Evolutionary conservation across 805 yeast species (phyloP).

Genomic region (Kodamaea kakaduensis): DNA sequence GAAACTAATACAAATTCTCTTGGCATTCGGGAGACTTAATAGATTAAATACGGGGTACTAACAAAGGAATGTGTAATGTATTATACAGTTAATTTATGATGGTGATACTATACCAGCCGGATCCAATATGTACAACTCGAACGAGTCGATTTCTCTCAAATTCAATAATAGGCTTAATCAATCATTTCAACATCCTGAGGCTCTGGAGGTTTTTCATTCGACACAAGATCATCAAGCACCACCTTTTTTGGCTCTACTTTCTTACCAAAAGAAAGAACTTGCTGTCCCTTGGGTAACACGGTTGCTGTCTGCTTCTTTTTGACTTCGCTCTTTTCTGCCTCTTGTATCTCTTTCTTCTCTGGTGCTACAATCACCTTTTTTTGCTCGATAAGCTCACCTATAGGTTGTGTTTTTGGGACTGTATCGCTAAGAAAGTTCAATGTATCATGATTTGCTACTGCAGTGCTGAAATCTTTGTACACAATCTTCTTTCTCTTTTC

Average conservation of each 20-base stretch:
- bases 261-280: slow-evolving; percentile 26
- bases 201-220: slow-evolving; percentile 14
- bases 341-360: slow-evolving; percentile 8
- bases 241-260: slow-evolving; percentile 24
- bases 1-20: too few species aligned
- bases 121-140: too few species aligned
- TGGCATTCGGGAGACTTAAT: too few species aligned
- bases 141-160: too few species aligned
- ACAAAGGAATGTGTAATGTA: too few species aligned
- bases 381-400: slow-evolving; percentile 43
- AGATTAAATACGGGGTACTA: too few species aligned
- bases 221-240: slow-evolving; percentile 31
- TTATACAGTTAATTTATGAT: too few species aligned
- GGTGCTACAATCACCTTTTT: slow-evolving; percentile 29
- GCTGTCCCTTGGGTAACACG: slow-evolving; percentile 35
- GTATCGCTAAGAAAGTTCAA: slow-evolving; percentile 61
- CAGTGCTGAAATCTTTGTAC: slow-evolving; percentile 66
- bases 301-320: slow-evolving; percentile 6
- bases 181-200: slow-evolving; percentile 13
- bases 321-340: slow-evolving; percentile 7
- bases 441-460: slow-evolving; percentile 56
- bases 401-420: slow-evolving; percentile 58
- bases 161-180: too few species aligned
- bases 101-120: too few species aligned
- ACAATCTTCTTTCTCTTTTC: slow-evolving; percentile 66